Evolutionary conservation across 495 filamentous ascomycete species (phyloP).

Genomic region (Hyaloscypha finlandica): DNA sequence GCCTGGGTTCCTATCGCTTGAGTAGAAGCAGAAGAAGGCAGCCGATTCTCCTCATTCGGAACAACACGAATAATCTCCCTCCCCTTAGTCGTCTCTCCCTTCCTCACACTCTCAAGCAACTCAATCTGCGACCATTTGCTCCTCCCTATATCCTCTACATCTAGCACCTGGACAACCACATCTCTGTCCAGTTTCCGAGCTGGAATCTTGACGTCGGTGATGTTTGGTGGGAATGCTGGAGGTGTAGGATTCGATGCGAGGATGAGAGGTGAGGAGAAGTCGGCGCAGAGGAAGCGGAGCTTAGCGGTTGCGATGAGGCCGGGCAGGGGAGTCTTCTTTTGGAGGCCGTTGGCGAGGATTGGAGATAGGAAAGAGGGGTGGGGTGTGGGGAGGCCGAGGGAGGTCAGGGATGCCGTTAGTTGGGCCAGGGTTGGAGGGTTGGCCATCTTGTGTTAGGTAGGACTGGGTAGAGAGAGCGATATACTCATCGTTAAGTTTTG

Average conservation of each 20-base stretch:
- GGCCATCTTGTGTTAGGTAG: not conserved
- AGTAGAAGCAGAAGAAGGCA: constrained; percentile 10
- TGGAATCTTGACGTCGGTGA: constrained; percentile 24
- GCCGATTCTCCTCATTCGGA: constrained; percentile 45
- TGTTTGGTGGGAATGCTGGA: constrained; percentile 42
- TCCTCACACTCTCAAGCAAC: constrained; percentile 75
- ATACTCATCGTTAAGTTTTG: not conserved
- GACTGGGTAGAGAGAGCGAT: not conserved
- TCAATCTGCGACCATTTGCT: constrained; percentile 86
- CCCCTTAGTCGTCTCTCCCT: constrained; percentile 81
- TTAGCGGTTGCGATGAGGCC: constrained; percentile 77
- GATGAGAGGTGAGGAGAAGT: constrained; percentile 66
- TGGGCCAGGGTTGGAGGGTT: constrained; percentile 16
- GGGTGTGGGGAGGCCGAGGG: constrained; percentile 29
- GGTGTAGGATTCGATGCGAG: constrained; percentile 37
- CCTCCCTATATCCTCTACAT: constrained; percentile 76
- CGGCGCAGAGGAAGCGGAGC: constrained; percentile 75
- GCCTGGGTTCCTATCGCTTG: constrained; percentile 19
- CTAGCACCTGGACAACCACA: constrained; percentile 78
- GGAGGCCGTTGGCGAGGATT: constrained; percentile 41
- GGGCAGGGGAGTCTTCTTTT: constrained; percentile 60
- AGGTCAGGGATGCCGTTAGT: constrained; percentile 40
- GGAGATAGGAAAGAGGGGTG: constrained; percentile 29
- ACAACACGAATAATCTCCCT: constrained; percentile 78
- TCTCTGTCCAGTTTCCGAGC: constrained; percentile 36